Evolutionary conservation across 192 early-diverging fungal species (phyloP).

Genomic region (Phlyctochytrium bullatum): DNA sequence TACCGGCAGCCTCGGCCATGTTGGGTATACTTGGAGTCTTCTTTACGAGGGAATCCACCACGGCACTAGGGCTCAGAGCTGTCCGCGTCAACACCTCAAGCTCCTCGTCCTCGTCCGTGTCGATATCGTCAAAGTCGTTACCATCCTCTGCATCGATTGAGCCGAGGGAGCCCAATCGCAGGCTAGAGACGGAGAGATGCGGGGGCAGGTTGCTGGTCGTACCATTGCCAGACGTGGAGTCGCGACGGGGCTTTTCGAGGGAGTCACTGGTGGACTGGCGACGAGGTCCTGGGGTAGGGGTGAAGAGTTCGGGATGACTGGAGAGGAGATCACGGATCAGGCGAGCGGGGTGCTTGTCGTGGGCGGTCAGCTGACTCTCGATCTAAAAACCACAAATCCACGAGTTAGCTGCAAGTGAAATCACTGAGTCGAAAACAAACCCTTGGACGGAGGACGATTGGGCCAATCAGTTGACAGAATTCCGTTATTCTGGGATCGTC

Average conservation of each 20-base stretch:
- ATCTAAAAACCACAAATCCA: slow-evolving; percentile 2
- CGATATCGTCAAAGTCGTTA: slow-evolving; percentile 16
- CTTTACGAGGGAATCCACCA: background rate
- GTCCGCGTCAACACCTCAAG: background rate
- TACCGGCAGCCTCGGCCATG: too few species aligned
- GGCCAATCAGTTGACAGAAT: slow-evolving; percentile 33
- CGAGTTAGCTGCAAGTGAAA: background rate
- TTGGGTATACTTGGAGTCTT: too few species aligned
- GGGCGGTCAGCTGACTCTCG: slow-evolving; percentile 35
- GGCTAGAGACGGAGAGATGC: background rate
- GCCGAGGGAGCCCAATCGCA: background rate
- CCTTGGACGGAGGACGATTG: slow-evolving; percentile 36
- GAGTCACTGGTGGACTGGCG: slow-evolving; percentile 22
- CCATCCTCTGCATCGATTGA: slow-evolving; percentile 19
- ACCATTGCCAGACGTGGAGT: too few species aligned
- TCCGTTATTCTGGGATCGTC: slow-evolving; percentile 28
- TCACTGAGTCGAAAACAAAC: slow-evolving; percentile 6
- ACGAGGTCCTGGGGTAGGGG: slow-evolving; percentile 1
- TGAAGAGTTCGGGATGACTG: slow-evolving; percentile 5
- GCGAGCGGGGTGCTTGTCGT: slow-evolving; percentile 48
- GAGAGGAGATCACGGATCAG: slow-evolving; percentile 21
- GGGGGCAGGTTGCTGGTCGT: too few species aligned
- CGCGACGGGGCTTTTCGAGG: slow-evolving; percentile 19
- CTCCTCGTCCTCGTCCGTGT: slow-evolving; percentile 11
- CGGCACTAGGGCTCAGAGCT: background rate